Evolutionary conservation across 805 yeast genomes (phyloP).

Genomic region (Saccharomycopsis olivae): DNA sequence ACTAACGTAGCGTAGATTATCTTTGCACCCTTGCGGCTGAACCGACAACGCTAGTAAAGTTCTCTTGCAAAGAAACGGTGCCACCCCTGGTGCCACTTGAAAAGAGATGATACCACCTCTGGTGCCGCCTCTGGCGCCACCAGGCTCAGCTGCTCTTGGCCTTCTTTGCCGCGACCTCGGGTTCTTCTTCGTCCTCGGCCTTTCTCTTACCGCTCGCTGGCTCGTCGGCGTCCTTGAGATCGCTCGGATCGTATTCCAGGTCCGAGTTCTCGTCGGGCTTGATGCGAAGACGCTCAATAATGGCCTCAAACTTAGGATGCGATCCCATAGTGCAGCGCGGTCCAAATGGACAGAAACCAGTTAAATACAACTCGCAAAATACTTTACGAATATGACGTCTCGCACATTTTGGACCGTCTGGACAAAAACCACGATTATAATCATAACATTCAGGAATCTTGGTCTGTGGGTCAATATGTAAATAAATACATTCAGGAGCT

Average conservation of each 20-base stretch:
- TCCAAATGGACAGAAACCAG: conserved; percentile 93
- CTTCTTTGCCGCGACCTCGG: neutral
- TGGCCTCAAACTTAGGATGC: conserved; percentile 70
- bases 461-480: conserved; percentile 82
- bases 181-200: neutral
- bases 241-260: no score
- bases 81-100: no score
- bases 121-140: neutral
- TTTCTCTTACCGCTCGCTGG: neutral
- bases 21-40: no score
- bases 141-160: neutral
- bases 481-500: conserved; percentile 85
- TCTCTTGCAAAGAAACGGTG: no score
- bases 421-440: conserved; percentile 84
- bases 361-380: conserved; percentile 67
- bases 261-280: conserved; percentile 22
- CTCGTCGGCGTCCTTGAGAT: neutral
- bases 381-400: conserved; percentile 70
- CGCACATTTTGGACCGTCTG: conserved; percentile 78
- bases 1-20: no score
- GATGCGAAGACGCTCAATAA: conserved; percentile 31
- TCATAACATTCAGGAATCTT: conserved; percentile 82
- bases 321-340: conserved; percentile 57
- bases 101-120: no score
- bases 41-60: no score